Base-by-base conservation (phyloP, 2,329 filamentous ascomycete species). In the Neonectria punicea region DNA sequence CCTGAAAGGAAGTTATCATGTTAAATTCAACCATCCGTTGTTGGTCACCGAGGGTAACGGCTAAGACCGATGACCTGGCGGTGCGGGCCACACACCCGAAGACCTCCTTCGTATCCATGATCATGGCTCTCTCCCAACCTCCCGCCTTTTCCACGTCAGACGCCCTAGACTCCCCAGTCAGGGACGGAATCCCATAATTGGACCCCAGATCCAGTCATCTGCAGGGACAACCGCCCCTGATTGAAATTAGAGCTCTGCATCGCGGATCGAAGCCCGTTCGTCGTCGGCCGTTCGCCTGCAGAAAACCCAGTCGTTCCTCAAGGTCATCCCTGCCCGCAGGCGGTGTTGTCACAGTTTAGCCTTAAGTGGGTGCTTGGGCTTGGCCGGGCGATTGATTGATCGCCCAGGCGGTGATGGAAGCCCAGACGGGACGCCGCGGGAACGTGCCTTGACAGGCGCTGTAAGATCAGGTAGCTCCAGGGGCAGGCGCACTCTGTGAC, bases 41-140 rank as follows among this genome's bases (percentile, higher is more conserved):
- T 16, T 43, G 39, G n/a, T 43, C 39, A 11, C n/a, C 39, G 39
- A 3, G n/a, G 39, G 39, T 43, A 20, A 43, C 39, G n/a, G 25
- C 25, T 25, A 5, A 25, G 25, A 25, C 25, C 5, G 39, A 20
- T 43, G 39, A 39, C 14, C 36, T 39, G 36, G 36, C 36, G 14
- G 36, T 39, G 36, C 36, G 14, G 36, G 36, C 36, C 36, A 39
- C 36, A 39, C 13, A 11, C 5, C 13, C n/a, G 28, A 32, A 34
- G n/a, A 4, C n/a, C n/a, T 43, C 39, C 4, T 20, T 43, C n/a
- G 39, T 43, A 43, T 43, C 39, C 39, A 43, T 20, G n/a, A 34
- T 43, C 39, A 34, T n/a, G 30, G 49, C 49, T 28, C n/a, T 28
- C n/a, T 59, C 68, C 71, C 71, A 72, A 67, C 71, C 71, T 71